Conservation (phyloP, 2,329 filamentous ascomycete genomes). For the Trichoderma harzianum region DNA sequence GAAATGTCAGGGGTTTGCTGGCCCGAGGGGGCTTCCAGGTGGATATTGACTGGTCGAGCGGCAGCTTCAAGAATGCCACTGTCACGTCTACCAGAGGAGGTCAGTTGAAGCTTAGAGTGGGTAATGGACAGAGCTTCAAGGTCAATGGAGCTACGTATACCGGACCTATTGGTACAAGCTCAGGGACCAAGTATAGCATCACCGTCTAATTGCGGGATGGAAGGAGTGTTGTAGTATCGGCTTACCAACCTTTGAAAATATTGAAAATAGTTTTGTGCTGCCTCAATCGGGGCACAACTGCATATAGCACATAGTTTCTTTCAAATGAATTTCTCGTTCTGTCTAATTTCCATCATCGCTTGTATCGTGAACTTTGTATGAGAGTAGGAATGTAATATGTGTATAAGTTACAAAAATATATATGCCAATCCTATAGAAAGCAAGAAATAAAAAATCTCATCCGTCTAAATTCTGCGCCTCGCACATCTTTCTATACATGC, state of each 20-base stretch:
- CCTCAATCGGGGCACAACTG: background rate
- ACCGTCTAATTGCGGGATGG: background rate
- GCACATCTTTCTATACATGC: constrained; percentile 50
- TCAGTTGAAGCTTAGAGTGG: constrained; percentile 22
- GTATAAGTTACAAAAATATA: background rate
- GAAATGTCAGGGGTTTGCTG: constrained; percentile 23
- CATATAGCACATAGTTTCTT: background rate
- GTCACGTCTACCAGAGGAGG: constrained; percentile 24
- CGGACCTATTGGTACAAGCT: constrained; percentile 7
- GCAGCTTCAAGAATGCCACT: constrained; percentile 22
- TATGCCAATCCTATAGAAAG: background rate
- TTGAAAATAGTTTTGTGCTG: background rate
- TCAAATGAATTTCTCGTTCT: background rate
- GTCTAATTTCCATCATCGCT: background rate
- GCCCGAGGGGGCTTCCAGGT: constrained; percentile 25
- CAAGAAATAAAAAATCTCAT: background rate
- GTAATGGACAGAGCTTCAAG: constrained; percentile 19
- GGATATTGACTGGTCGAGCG: constrained; percentile 23
- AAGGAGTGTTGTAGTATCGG: too few relatives aligned
- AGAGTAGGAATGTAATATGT: background rate
- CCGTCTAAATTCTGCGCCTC: constrained; percentile 34
- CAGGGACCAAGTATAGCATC: constrained; percentile 12
- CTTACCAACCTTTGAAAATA: background rate
- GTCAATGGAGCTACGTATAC: constrained; percentile 23
- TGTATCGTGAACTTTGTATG: background rate